A percentile compares a stretch with the other conserved stretches of the same genome.
These are phyloP conservation scores for Boletus sp. DNA, from an alignment of 1,284 basidiomycete genomes.

Conservation along the genomic window DNA sequence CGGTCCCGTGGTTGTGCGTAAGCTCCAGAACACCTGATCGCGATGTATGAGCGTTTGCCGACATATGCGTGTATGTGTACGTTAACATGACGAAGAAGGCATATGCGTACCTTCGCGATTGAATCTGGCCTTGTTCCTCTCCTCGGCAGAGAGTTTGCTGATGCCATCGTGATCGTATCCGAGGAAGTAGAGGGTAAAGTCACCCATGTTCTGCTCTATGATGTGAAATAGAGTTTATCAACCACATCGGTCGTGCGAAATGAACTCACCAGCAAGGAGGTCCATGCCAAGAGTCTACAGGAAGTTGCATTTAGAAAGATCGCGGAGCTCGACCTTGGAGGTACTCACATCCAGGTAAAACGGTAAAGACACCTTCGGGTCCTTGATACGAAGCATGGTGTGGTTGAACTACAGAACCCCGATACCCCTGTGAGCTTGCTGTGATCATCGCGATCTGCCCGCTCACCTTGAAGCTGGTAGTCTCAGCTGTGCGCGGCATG, in stretches of 20 bases:
- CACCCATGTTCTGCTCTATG: constrained; percentile 49
- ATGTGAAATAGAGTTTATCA: neutral
- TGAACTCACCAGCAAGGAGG: constrained; percentile 55
- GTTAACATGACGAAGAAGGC: constrained; percentile 1
- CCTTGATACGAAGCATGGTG: constrained; percentile 89
- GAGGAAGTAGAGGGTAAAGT: constrained; percentile 83
- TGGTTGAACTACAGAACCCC: constrained; percentile 69
- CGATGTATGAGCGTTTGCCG: neutral
- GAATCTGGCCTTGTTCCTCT: constrained; percentile 48
- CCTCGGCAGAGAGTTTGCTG: constrained; percentile 45
- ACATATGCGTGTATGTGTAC: neutral
- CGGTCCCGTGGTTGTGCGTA: constrained; percentile 90
- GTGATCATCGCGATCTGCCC: neutral
- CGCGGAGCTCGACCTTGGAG: neutral
- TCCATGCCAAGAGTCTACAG: constrained; percentile 83
- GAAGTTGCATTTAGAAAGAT: constrained; percentile 11
- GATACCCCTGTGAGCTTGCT: neutral
- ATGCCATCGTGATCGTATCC: constrained; percentile 62
- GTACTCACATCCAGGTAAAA: constrained; percentile 70
- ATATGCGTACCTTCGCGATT: constrained; percentile 58
- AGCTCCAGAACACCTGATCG: constrained; percentile 74
- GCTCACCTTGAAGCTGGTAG: constrained; percentile 61
- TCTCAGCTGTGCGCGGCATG: constrained; percentile 67
- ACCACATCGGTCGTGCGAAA: neutral
- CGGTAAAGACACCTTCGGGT: constrained; percentile 73